Conservation (phyloP, 495 filamentous ascomycete genomes). For the Neurospora sp. region DNA sequence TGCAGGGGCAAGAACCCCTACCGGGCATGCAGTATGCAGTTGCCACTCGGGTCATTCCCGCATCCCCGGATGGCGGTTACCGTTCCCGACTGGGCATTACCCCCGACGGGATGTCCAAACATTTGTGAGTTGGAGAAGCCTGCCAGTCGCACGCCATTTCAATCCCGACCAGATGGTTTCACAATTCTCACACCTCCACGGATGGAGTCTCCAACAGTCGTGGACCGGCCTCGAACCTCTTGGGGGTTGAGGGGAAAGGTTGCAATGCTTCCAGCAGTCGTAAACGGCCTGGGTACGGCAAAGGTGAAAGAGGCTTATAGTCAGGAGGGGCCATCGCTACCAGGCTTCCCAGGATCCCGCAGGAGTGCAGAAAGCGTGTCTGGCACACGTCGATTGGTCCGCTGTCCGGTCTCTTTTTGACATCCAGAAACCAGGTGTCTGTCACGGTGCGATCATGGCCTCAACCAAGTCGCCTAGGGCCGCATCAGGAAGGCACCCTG, state of each 20-base stretch:
- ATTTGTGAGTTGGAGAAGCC: neutral
- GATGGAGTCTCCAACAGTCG: neutral
- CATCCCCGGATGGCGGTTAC: neutral
- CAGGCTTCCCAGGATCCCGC: neutral
- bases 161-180: neutral
- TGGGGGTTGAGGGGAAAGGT: neutral
- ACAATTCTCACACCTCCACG: neutral
- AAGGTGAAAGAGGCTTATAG: neutral
- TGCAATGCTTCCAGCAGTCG: neutral
- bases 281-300: neutral
- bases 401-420: neutral
- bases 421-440: neutral
- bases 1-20: neutral
- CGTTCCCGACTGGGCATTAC: neutral
- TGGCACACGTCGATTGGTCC: neutral
- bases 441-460: neutral
- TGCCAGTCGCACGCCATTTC: neutral
- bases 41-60: neutral
- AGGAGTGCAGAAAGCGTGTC: neutral
- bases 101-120: neutral
- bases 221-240: neutral
- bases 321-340: neutral
- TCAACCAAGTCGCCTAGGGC: neutral
- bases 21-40: too few relatives aligned
- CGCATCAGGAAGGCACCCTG: neutral